Base-by-base conservation (phyloP, 352 stramenopile genomes). In the Pythium rishiriense region DNA sequence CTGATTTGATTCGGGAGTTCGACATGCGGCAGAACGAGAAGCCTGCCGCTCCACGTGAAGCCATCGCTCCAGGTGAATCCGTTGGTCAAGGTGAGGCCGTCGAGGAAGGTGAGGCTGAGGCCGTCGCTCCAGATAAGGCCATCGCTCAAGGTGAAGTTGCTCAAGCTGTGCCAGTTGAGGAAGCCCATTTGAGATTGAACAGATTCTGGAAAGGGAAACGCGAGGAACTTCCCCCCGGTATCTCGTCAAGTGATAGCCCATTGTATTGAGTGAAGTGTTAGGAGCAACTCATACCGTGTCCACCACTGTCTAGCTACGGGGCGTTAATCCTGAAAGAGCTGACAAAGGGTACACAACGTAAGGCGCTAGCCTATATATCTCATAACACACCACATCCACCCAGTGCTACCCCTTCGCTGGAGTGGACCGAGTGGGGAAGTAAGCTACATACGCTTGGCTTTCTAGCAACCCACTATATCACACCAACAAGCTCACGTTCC, bases 191-290 rank as follows among this genome's bases (percentile, higher is more conserved):
- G 47, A 53, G 47, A 53, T 53, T 19, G 47, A 53, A 37, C 10
- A 19, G 17, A 37, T 53, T 21, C 17, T 53, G 47, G 47, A 53
- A 22, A 53, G 25, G 12, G 47, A 53, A 10, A 22, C n/a, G 47
- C 47, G 17, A 39, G 47, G 28, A 22, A 22, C 10, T 2, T 53
- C 47, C 28, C 11, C 39, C 25, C 24, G 28, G 28, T 53, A 53
- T 22, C 47, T 53, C 11, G 47, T 53, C 25, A 53, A 53, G 47
- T 53, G n/a, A n/a, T n/a, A n/a, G n/a, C n/a, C n/a, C n/a, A n/a
- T n/a, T n/a, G n/a, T n/a, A n/a, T n/a, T n/a, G n/a, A n/a, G n/a
- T n/a, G n/a, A n/a, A n/a, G n/a, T n/a, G n/a, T n/a, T n/a, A n/a
- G n/a, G n/a, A n/a, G n/a, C n/a, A n/a, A n/a, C n/a, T n/a, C n/a